Percentiles rank a stretch among this genome's conserved stretches.
Evolutionary conservation across 148 eudicot species (phyloP).

Genomic region (Rheum nobile): DNA sequence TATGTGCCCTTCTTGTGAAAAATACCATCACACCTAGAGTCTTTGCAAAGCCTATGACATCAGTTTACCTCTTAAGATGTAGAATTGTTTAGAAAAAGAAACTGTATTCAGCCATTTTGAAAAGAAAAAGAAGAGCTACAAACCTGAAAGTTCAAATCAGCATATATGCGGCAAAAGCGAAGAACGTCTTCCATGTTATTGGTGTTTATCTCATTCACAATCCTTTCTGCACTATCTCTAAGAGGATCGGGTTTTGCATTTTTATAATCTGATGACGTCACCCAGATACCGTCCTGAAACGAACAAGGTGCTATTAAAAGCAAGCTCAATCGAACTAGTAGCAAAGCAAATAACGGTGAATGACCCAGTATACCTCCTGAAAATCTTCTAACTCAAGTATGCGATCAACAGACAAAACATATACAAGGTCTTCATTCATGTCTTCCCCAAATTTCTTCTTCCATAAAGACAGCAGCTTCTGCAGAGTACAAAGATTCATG

Average conservation of each 20-base stretch:
- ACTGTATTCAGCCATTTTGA: background rate
- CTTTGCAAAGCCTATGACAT: background rate
- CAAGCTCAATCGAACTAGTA: constrained; percentile 2
- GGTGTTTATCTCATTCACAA: constrained; percentile 62
- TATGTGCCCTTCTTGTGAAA: background rate
- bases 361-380: constrained; percentile 55
- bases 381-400: constrained; percentile 79
- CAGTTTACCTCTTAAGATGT: background rate
- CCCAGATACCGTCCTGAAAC: constrained; percentile 77
- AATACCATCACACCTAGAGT: background rate
- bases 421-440: constrained; percentile 44
- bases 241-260: constrained; percentile 86
- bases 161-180: constrained; percentile 81
- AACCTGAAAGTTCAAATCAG: constrained; percentile 70
- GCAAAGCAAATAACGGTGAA: constrained; percentile 6
- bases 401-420: constrained; percentile 63
- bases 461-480: constrained; percentile 69
- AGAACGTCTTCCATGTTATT: constrained; percentile 71
- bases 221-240: constrained; percentile 58
- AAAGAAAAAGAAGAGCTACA: background rate
- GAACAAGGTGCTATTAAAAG: background rate
- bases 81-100: background rate
- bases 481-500: constrained; percentile 2
- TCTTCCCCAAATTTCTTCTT: constrained; percentile 64
- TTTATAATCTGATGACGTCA: constrained; percentile 59